Evolutionary conservation across 2,329 filamentous ascomycete species (phyloP), one percentile per base, ranked within the genome.

Genomic region (Curvularia eragrostidis): DNA sequence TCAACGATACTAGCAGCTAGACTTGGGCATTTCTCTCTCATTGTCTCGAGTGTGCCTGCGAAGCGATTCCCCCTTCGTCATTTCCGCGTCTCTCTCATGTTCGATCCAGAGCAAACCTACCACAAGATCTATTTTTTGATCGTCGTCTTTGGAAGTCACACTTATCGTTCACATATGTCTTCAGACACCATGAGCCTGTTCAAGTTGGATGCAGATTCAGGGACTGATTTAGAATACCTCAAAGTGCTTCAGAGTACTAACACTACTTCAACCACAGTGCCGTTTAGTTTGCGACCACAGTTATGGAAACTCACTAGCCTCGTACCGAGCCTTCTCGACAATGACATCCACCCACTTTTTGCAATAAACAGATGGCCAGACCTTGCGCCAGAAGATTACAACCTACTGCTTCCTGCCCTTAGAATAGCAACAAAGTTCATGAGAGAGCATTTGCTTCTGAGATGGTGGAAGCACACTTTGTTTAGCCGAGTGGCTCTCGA

Each of bases 381-480:
- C 32, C 26, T 59, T 8, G 18, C 12, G 9, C 13, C 9, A 32
- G 36, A 42, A 36, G n/a, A 48, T 19, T 44, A 59, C 15, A 5
- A 10, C 13, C n/a, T 48, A 5, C 19, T 55, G 10, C 9, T 42
- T 28, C 56, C 56, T 18, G 42, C 52, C 12, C 36, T 56, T 12
- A 51, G 32, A 30, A 30, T 59, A n/a, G 56, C 52, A 15, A 34
- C 56, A 18, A 38, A 44, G 23, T 43, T 59, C 21, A 36, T 55
- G 32, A 48, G 39, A 5, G 53, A 59, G 23, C 38, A 49, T 13
- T 32, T 10, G 21, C 38, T 56, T n/a, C 24, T 49, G 12, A 9
- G 6, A 18, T 59, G 49, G 43, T 56, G 46, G 43, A 56, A 56
- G 12, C 53, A 56, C 23, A 52, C 50, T 15, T 15, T 52, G 6